Conservation (phyloP, 1,284 basidiomycete genomes). For the Ceraceosorus guamensis region DNA sequence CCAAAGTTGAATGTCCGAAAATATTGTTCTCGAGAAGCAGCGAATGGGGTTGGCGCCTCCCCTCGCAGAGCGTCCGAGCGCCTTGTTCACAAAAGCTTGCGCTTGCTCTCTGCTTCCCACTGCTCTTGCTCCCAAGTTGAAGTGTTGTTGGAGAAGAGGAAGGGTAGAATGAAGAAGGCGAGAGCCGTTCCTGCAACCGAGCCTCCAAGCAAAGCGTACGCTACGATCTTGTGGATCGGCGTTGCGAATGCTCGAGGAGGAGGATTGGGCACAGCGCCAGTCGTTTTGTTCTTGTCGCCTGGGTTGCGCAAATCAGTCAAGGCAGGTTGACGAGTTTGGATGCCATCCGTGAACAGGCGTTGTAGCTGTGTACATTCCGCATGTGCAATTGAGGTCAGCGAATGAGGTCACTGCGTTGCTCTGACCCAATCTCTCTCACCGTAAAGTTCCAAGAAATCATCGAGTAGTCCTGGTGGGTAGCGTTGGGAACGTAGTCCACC, state of each 20-base stretch:
- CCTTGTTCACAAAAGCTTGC: conserved; percentile 1
- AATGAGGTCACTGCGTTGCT: no score
- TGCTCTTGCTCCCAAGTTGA: conserved; percentile 14
- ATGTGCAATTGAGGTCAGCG: no score
- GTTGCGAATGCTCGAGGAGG: conserved; percentile 30
- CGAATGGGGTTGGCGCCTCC: background rate
- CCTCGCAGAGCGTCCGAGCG: background rate
- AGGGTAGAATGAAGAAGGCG: conserved; percentile 31
- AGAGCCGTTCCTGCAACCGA: conserved; percentile 22
- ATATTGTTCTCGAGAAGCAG: background rate
- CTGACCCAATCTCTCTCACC: no score
- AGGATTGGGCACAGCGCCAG: conserved; percentile 5
- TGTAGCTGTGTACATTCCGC: conserved; percentile 17
- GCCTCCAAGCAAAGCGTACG: conserved; percentile 33
- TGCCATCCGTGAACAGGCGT: conserved; percentile 23
- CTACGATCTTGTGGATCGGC: conserved; percentile 33
- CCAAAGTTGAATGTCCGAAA: background rate
- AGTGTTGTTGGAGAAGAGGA: conserved; percentile 30
- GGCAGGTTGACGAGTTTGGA: conserved; percentile 14
- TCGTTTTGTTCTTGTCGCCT: conserved; percentile 19
- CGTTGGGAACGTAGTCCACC: conserved; percentile 31
- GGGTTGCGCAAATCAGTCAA: conserved; percentile 26
- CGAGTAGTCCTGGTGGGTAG: conserved; percentile 39
- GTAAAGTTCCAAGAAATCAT: conserved; percentile 27
- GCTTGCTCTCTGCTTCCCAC: conserved; percentile 9